phyloP scores from a whole-genome alignment of 148 eudicot genomes.

The Mesembryanthemum crystallinum region DNA sequence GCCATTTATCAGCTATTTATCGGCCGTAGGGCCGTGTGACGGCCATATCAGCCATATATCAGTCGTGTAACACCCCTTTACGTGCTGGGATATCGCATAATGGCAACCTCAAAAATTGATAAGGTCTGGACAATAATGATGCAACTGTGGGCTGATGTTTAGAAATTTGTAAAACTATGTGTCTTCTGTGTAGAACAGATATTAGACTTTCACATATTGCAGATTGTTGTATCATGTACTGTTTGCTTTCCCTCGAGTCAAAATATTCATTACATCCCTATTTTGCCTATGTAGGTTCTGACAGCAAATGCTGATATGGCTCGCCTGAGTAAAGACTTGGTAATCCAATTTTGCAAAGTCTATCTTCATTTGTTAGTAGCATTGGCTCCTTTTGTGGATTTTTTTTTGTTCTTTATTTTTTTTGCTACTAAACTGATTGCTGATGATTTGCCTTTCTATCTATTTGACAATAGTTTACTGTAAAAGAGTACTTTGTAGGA shows the following conservation, averaged over 20 bases:
- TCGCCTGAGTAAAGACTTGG: conserved; percentile 79
- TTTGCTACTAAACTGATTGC: background rate
- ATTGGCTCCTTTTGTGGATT: background rate
- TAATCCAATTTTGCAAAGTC: conserved; percentile 29
- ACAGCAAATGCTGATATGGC: conserved; percentile 72
- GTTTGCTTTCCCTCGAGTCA: background rate
- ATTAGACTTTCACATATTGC: background rate
- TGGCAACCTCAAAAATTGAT: no score
- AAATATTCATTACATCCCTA: background rate
- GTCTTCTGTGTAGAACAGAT: background rate
- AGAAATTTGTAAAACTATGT: background rate
- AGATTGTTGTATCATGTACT: background rate
- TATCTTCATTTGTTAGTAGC: background rate
- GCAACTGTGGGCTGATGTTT: background rate
- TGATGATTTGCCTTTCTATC: background rate
- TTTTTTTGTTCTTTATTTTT: background rate
- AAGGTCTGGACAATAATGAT: background rate
- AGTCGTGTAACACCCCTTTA: no score
- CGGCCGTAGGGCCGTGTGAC: no score
- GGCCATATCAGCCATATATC: no score
- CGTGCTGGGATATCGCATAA: no score
- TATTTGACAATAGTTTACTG: no score
- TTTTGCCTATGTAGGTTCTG: conserved; percentile 51
- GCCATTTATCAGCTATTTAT: no score
- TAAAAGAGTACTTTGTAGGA: no score